Evolutionary conservation across 208 protist genomes (phyloP).

Genomic region (Porcisia hertigi): DNA sequence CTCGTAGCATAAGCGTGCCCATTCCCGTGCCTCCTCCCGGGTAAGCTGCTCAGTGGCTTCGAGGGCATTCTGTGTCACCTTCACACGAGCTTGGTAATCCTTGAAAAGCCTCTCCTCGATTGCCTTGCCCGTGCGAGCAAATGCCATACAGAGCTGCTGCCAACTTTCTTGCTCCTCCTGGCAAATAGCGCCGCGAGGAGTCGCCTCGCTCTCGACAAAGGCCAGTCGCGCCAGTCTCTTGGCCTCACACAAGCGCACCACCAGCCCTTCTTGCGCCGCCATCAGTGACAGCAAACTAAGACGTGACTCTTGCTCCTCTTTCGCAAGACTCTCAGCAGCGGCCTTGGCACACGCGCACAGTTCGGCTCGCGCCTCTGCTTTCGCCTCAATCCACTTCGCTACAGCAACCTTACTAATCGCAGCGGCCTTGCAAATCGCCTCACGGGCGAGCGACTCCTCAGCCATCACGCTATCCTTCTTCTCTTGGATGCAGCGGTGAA

Average conservation of each 20-base stretch:
- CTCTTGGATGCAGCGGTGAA: constrained; percentile 21
- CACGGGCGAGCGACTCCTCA: constrained; percentile 42
- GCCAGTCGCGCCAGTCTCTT: constrained; percentile 24
- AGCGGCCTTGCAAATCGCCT: constrained; percentile 11
- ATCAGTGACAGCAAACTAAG: constrained; percentile 49
- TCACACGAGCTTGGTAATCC: constrained; percentile 10
- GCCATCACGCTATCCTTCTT: neutral
- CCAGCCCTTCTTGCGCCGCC: constrained; percentile 44
- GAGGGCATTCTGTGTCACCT: constrained; percentile 1
- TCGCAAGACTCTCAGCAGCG: constrained; percentile 26
- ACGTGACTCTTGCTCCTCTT: constrained; percentile 51
- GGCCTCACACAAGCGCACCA: constrained; percentile 39
- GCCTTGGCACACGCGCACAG: constrained; percentile 17
- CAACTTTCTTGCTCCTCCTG: constrained; percentile 37
- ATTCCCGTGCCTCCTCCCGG: constrained; percentile 13
- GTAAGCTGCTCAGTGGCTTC: neutral
- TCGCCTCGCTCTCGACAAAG: constrained; percentile 34
- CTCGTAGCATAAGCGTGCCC: constrained; percentile 2
- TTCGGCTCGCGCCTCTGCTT: constrained; percentile 30
- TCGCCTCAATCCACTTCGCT: constrained; percentile 34
- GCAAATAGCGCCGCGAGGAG: constrained; percentile 29
- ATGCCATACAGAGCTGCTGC: constrained; percentile 12
- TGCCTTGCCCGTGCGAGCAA: neutral
- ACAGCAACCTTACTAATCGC: constrained; percentile 30
- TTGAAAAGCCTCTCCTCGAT: constrained; percentile 8